Percentiles rank a stretch among this genome's conserved stretches.
Evolutionary conservation across 2,329 filamentous ascomycete genomes (phyloP).

Genomic region (Keithomyces neogunnii): DNA sequence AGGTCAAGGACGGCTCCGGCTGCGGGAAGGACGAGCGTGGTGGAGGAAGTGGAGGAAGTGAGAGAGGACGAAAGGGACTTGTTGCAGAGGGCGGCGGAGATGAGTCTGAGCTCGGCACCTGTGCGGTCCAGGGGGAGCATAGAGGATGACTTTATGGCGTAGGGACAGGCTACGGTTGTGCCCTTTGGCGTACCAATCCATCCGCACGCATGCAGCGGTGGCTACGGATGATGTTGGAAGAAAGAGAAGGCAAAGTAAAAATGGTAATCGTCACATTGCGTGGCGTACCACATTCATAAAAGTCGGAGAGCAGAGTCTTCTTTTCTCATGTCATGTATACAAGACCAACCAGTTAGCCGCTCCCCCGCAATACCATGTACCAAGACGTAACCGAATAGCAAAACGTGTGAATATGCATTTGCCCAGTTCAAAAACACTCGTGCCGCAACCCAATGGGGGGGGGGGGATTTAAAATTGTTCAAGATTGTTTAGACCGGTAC

Average conservation of each 20-base stretch:
- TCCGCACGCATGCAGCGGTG: too few species aligned
- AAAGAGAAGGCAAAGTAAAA: too few species aligned
- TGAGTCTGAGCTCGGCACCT: conserved; percentile 25
- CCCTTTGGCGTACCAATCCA: too few species aligned
- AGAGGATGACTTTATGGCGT: conserved; percentile 39
- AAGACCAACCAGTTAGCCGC: neutral
- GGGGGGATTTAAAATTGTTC: neutral
- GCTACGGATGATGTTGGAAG: too few species aligned
- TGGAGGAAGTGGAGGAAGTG: neutral
- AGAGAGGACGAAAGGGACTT: conserved; percentile 19
- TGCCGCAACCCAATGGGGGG: neutral
- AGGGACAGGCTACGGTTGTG: neutral
- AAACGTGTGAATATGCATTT: neutral
- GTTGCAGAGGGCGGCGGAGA: conserved; percentile 32
- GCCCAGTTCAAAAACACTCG: neutral
- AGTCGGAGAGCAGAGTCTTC: too few species aligned
- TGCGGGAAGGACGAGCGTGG: conserved; percentile 7
- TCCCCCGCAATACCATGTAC: neutral
- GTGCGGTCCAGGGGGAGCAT: conserved; percentile 17
- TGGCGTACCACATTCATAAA: too few species aligned
- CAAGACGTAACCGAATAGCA: neutral
- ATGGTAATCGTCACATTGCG: too few species aligned
- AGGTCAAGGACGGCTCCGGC: conserved; percentile 25
- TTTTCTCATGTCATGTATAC: neutral
- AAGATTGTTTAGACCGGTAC: neutral